Evolutionary conservation across 768 basidiomycete species (phyloP).

Genomic region (Tricholoma bakamatsutake): DNA sequence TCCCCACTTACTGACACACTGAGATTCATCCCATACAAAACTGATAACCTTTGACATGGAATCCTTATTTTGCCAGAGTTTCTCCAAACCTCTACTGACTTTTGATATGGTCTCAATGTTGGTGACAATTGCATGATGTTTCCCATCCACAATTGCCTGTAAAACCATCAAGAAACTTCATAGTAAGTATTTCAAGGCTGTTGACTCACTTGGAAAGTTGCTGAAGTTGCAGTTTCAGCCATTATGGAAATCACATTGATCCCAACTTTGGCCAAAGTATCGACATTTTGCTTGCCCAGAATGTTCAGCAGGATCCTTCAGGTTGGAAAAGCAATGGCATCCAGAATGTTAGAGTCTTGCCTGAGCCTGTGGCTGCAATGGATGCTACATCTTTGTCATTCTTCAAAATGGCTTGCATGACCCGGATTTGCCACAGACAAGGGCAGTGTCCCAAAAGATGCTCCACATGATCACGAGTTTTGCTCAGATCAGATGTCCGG

Average conservation of each 20-base stretch:
- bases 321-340: too few relatives aligned
- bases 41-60: slow-evolving; percentile 13
- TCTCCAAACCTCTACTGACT: slow-evolving; percentile 18
- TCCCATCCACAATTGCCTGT: not conserved
- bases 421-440: too few relatives aligned
- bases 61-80: slow-evolving; percentile 3
- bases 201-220: not conserved
- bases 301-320: too few relatives aligned
- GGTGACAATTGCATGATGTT: not conserved
- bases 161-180: not conserved
- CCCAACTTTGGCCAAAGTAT: not conserved
- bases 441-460: too few relatives aligned
- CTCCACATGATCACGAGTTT: too few relatives aligned
- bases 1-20: slow-evolving; percentile 35
- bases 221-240: not conserved
- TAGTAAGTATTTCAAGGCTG: not conserved
- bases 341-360: too few relatives aligned
- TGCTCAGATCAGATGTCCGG: too few relatives aligned
- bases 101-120: not conserved
- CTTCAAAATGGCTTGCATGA: too few relatives aligned
- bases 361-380: too few relatives aligned
- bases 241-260: not conserved
- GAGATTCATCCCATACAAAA: slow-evolving; percentile 32
- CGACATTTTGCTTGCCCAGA: not conserved
- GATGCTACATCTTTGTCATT: too few relatives aligned